Percentiles rank a stretch among this genome's conserved stretches.
These are phyloP conservation scores for Syzygium grande DNA, from an alignment of 345 rosid genomes.

Conservation along the genomic window DNA sequence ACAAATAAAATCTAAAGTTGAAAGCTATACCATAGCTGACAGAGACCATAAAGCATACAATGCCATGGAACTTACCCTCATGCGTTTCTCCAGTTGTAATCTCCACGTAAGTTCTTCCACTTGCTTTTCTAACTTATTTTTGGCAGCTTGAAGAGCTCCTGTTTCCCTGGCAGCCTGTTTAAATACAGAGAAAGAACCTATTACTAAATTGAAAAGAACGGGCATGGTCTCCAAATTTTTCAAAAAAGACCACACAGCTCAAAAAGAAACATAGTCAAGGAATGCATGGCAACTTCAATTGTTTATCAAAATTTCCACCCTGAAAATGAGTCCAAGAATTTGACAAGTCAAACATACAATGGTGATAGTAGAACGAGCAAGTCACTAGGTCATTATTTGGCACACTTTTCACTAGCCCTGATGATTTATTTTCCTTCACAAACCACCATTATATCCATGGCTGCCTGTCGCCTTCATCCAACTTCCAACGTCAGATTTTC, in stretches of 20 bases:
- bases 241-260: not conserved
- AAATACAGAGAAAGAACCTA: not conserved
- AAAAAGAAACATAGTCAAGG: not conserved
- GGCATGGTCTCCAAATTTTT: not conserved
- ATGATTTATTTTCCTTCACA: not conserved
- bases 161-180: slow-evolving; percentile 96
- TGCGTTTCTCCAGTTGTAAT: slow-evolving; percentile 92
- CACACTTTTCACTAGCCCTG: not conserved
- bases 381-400: not conserved
- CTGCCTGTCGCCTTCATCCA: not conserved
- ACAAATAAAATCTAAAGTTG: not conserved
- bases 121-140: slow-evolving; percentile 94
- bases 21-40: not conserved
- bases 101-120: slow-evolving; percentile 99
- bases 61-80: slow-evolving; percentile 49
- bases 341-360: not conserved
- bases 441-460: not conserved
- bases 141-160: slow-evolving; percentile 99
- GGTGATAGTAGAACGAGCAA: not conserved
- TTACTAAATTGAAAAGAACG: not conserved
- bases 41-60: not conserved
- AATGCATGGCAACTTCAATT: not conserved
- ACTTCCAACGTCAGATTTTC: not conserved
- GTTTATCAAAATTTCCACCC: not conserved
- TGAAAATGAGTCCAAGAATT: not conserved